A percentile compares a stretch with the other conserved stretches of the same genome.
phyloP scores from a whole-genome alignment of 169 alveolate genomes.

The Plasmodium adleri region DNA sequence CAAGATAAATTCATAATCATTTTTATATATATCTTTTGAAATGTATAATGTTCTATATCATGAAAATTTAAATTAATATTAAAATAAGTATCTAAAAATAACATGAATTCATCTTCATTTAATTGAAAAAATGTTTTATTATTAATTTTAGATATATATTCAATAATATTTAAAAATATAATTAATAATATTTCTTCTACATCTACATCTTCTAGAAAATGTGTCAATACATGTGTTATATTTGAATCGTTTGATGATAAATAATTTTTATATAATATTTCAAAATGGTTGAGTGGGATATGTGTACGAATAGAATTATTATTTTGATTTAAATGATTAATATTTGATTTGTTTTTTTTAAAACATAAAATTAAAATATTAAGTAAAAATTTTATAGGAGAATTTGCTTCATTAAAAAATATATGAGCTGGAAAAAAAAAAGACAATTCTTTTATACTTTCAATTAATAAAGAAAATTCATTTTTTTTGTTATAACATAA shows the following conservation, averaged over 20 bases:
- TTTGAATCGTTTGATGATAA: background rate
- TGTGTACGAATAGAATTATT: background rate
- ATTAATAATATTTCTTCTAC: slow-evolving; percentile 17
- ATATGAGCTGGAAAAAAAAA: slow-evolving; percentile 52
- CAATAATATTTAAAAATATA: slow-evolving; percentile 46
- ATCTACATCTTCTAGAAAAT: background rate
- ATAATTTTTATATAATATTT: background rate
- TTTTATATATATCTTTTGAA: slow-evolving; percentile 28
- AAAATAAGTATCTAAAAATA: slow-evolving; percentile 36
- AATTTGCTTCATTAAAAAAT: slow-evolving; percentile 22
- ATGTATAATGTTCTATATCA: slow-evolving; percentile 24
- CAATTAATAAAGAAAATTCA: slow-evolving; percentile 31
- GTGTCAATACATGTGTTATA: too few relatives aligned
- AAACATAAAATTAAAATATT: slow-evolving; percentile 14
- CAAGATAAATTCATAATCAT: slow-evolving; percentile 43
- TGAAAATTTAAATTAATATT: slow-evolving; percentile 35
- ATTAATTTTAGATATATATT: slow-evolving; percentile 39
- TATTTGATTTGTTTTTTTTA: background rate
- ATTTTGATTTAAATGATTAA: background rate
- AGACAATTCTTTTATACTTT: slow-evolving; percentile 50
- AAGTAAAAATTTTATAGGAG: slow-evolving; percentile 40
- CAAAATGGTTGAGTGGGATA: background rate
- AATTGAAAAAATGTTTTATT: slow-evolving; percentile 49
- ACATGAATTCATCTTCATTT: slow-evolving; percentile 42
- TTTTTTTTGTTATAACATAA: slow-evolving; percentile 13